Evolutionary conservation across 495 filamentous ascomycete genomes (phyloP), one percentile per base, ranked within the genome.

Genomic region (Neurospora sp.): DNA sequence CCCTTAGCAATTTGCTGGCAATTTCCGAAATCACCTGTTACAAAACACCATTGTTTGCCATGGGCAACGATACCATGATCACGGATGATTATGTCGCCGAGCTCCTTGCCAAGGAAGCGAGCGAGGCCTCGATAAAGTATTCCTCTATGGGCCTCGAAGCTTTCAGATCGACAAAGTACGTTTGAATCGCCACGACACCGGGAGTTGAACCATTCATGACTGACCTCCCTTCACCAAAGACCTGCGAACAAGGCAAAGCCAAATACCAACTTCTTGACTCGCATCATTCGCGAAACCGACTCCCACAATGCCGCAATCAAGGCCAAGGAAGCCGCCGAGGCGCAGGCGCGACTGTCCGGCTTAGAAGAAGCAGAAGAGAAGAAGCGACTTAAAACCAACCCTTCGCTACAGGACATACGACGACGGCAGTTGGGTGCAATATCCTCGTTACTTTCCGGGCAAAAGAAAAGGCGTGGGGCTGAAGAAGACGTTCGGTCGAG

Each of bases 261-360:
- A 16, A 98, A 99, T 76, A 97, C 92, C 0, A 86, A 92, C 59
- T 98, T 98, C 75, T 84, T 99, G 14, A 89, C 90, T 37, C 92
- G 96, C 74, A 92, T 98, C 70, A 92, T 99, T 75, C 91, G 90
- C 72, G 91, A 96, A 72, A 95, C 93, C 1, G 92, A 96, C 73
- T 92, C 75, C 70, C 96, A 99, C 81, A 99, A 99, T 87, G 88
- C 92, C 14, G 92, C 94, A 7, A 84, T 98, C 71, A 87, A 91
- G 47, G 93, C 90, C 0, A 97, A 91, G 75, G 95, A 98, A 79
- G 89, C 90, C 45, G 88, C 73, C 77, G 89, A 84, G 83, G 80
- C 85, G 9, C 82, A 85, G 68, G 79, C 75, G 68, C 85, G 83
- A 39, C 81, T 88, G 16, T 80, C 83, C 42, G 76, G 82, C 38